These are phyloP conservation scores for Acanthamoeba sp. DNA, from an alignment of 208 protist genomes.

Conservation along the genomic window DNA sequence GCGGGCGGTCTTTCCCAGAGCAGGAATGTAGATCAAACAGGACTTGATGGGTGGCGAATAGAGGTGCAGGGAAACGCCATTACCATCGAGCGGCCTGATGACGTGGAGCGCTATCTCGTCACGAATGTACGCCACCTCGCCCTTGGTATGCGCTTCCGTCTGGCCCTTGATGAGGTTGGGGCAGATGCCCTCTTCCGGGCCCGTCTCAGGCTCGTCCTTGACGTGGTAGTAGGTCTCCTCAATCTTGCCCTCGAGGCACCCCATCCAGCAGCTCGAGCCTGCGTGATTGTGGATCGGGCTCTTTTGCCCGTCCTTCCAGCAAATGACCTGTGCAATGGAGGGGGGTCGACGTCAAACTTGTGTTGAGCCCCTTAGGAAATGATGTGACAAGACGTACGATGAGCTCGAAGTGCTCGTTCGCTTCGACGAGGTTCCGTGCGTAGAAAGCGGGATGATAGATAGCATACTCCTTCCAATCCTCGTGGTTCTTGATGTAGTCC, in stretches of 20 bases:
- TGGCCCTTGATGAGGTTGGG: constrained; percentile 43
- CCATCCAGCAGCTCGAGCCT: constrained; percentile 54
- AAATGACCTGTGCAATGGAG: not conserved
- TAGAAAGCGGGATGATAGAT: not conserved
- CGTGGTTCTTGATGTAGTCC: not conserved
- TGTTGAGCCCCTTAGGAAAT: no score
- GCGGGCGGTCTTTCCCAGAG: constrained; percentile 11
- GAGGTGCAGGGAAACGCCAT: constrained; percentile 22
- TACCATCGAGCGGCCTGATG: not conserved
- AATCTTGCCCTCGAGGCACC: constrained; percentile 6
- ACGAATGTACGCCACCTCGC: constrained; percentile 48
- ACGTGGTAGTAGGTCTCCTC: constrained; percentile 66
- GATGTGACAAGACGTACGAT: not conserved
- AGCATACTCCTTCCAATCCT: not conserved
- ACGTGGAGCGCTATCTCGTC: constrained; percentile 25
- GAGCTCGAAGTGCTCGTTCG: constrained; percentile 39
- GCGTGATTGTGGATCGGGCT: constrained; percentile 57
- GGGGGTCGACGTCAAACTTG: no score
- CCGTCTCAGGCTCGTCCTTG: constrained; percentile 27
- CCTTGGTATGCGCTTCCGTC: constrained; percentile 8
- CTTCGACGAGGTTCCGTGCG: not conserved
- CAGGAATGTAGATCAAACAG: constrained; percentile 15
- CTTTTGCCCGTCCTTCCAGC: constrained; percentile 56
- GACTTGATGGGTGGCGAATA: constrained; percentile 46
- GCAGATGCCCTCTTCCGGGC: constrained; percentile 12